phyloP scores from a whole-genome alignment of 768 basidiomycete genomes.

The Macrolepiota albuminosa region DNA sequence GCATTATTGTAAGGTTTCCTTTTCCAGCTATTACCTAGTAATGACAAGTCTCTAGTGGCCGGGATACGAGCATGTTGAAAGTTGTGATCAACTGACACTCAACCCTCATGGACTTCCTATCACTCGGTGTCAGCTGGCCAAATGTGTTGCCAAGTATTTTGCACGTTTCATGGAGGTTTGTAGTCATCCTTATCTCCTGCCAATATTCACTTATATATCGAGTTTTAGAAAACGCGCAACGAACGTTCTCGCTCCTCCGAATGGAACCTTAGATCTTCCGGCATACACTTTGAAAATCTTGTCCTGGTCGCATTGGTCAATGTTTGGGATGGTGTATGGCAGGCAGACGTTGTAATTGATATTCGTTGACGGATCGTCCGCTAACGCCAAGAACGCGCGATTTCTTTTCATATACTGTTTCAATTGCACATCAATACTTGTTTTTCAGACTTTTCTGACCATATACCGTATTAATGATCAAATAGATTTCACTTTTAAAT shows the following conservation, averaged over 20 bases:
- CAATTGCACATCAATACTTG: not conserved
- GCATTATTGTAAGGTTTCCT: conserved; percentile 29
- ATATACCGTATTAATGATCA: not conserved
- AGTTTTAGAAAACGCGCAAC: not conserved
- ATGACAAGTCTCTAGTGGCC: conserved; percentile 36
- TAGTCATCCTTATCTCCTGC: not conserved
- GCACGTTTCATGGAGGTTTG: conserved; percentile 28
- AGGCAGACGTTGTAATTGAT: conserved; percentile 7
- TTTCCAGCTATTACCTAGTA: not conserved
- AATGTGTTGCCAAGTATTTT: conserved; percentile 31
- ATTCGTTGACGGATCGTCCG: not conserved
- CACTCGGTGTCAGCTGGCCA: conserved; percentile 38
- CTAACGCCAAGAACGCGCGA: not conserved
- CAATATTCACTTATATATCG: not conserved
- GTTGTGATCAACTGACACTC: conserved; percentile 31
- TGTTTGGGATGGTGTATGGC: conserved; percentile 10
- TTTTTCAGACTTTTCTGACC: not conserved
- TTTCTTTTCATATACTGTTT: not conserved
- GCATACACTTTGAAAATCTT: conserved; percentile 24
- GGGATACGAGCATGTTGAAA: conserved; percentile 39
- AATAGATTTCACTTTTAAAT: not conserved
- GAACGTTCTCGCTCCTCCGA: conserved; percentile 6
- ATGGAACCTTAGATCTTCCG: conserved; percentile 30
- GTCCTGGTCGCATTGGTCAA: conserved; percentile 5
- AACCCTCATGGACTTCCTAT: conserved; percentile 27